Conservation (phyloP, 75 land plant species). For the Picea glauca region DNA sequence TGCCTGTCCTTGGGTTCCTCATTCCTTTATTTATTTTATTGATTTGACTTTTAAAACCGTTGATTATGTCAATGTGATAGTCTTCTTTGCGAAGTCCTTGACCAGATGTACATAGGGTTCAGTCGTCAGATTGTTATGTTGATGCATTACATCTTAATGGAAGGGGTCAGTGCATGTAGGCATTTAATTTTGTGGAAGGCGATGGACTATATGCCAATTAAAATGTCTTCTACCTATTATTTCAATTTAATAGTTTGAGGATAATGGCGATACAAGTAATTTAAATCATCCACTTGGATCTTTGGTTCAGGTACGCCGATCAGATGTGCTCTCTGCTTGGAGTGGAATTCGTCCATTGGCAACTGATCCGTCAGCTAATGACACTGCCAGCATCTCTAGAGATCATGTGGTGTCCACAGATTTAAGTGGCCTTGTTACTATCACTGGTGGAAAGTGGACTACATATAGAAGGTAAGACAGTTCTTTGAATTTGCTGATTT, state of each 20-base stretch:
- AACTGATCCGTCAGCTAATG: conserved; percentile 74
- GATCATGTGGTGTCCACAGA: conserved; percentile 92
- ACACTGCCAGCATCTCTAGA: conserved; percentile 87
- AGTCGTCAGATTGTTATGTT: neutral
- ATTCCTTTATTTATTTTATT: neutral
- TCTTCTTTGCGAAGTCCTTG: neutral
- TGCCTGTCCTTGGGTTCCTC: neutral
- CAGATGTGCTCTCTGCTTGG: conserved; percentile 98
- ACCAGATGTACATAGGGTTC: neutral
- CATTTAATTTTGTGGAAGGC: neutral
- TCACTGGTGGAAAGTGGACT: conserved; percentile 99
- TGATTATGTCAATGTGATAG: neutral
- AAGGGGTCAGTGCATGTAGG: neutral
- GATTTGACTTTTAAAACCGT: neutral
- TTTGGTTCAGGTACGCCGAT: conserved; percentile 66
- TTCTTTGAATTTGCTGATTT: neutral
- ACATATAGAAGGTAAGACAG: conserved; percentile 79
- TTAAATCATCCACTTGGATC: neutral
- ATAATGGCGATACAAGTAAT: neutral
- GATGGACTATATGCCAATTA: neutral
- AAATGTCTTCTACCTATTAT: neutral
- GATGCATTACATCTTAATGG: neutral
- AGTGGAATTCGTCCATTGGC: conserved; percentile 99
- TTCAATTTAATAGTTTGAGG: neutral
- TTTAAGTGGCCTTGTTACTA: conserved; percentile 80